Base-by-base conservation (phyloP, 805 yeast species). In the Kuraishia borneana region DNA sequence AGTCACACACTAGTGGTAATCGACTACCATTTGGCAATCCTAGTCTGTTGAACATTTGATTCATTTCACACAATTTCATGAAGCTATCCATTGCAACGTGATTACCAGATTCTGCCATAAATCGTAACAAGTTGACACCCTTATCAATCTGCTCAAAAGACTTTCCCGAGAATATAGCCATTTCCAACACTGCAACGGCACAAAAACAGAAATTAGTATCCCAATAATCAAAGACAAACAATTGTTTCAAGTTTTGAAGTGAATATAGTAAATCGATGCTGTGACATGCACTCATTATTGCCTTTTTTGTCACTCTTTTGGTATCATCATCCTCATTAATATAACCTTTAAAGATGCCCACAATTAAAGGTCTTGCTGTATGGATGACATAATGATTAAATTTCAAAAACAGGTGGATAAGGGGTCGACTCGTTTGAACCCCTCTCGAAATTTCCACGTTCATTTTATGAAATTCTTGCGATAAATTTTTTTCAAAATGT, bases 141-240 rank as follows among this genome's bases (percentile, higher is more conserved):
- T 39, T 32, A 14, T 30, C 26, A n/a, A 37, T 21, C 16, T 35
- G 40, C 36, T 33, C 14, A 32, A 36, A 26, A 8, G 27, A 25
- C 10, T 31, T 20, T 9, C 39, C 40, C 16, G 40, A 26, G 21
- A 37, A 30, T 31, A 39, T 36, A 7, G 51, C 45, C 32, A 50
- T 48, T 20, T 44, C 33, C 27, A 51, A 41, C 10, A 60, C 52
- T 32, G 58, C 37, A 7, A 58, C 39, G 0, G 65, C 47, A 16
- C 59, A 50, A 38, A 58, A 59, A 30, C 61, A 45, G 39, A 55
- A 58, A 38, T 61, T 57, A 3, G 58, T 56, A 42, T 60, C 63
- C 60, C 61, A 58, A 41, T 58, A 59, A 22, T 61, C 65, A 46
- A 51, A 58, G 14, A 60, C 53, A 5, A 56, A 53, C 31, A 58